Conservation (phyloP, 192 early-diverging fungal species). For the Kickxella alabastrina region DNA sequence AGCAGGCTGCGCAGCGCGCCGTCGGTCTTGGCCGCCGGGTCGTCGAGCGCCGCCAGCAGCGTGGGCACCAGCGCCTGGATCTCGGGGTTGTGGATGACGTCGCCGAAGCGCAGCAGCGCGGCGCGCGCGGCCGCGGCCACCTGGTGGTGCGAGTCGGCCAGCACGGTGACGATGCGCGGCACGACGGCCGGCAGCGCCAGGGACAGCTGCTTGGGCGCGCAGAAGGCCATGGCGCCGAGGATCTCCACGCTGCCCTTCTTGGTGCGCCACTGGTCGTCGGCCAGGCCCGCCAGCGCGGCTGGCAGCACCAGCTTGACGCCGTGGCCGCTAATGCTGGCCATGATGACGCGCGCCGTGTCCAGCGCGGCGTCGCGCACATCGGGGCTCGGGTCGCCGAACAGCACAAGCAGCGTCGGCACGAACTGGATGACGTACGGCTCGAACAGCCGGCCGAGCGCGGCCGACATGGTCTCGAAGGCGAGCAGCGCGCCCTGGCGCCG, state of each 20-base stretch:
- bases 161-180: constrained; percentile 85
- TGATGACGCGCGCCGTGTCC: constrained; percentile 87
- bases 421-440: constrained; percentile 97
- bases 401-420: constrained; percentile 78
- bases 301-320: constrained; percentile 97
- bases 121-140: constrained; percentile 83
- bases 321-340: constrained; percentile 91
- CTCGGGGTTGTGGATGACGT: constrained; percentile 97
- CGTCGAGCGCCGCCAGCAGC: constrained; percentile 78
- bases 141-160: constrained; percentile 89
- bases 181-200: constrained; percentile 86
- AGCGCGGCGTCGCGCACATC: constrained; percentile 89
- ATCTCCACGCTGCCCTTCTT: constrained; percentile 96
- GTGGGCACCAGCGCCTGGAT: constrained; percentile 87
- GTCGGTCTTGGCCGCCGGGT: constrained; percentile 84
- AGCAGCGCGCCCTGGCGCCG: constrained; percentile 91
- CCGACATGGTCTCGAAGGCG: constrained; percentile 87
- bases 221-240: constrained; percentile 90
- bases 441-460: constrained; percentile 83
- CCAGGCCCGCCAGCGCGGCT: constrained; percentile 78
- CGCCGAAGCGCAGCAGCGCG: constrained; percentile 83
- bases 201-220: constrained; percentile 92
- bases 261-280: constrained; percentile 91
- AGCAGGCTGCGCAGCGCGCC: constrained; percentile 79
- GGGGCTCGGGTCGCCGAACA: constrained; percentile 78